A percentile compares a stretch with the other conserved stretches of the same genome.
Evolutionary conservation across 1,139 yeast genomes (phyloP).

Genomic region (Debaryomyces udenii): DNA sequence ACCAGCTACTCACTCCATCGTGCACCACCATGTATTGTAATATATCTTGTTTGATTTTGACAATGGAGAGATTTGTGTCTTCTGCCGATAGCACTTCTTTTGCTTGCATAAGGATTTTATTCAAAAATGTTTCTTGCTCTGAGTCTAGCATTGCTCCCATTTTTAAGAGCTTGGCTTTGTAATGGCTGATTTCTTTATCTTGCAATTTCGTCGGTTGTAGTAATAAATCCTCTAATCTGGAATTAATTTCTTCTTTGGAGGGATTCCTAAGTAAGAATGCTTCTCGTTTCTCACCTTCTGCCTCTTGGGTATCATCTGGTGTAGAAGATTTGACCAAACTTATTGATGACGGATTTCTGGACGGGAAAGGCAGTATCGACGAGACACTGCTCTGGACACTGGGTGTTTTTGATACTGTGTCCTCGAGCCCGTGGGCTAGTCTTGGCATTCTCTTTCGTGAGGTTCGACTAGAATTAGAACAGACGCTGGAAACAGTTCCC

Average conservation of each 20-base stretch:
- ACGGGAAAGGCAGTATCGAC: slow-evolving; percentile 2
- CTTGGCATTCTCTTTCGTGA: slow-evolving; percentile 15
- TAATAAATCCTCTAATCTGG: slow-evolving; percentile 3
- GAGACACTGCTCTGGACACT: slow-evolving; percentile 5
- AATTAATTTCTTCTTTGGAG: background rate
- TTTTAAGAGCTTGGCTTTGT: slow-evolving; percentile 3
- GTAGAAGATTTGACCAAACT: slow-evolving; percentile 3
- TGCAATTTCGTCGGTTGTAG: slow-evolving; percentile 4
- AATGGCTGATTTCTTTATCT: slow-evolving; percentile 5
- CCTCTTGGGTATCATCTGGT: background rate
- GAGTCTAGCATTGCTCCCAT: background rate
- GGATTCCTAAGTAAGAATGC: background rate
- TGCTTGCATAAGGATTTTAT: slow-evolving; percentile 13
- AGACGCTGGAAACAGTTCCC: slow-evolving; percentile 8
- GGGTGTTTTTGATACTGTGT: background rate
- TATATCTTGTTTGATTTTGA: slow-evolving; percentile 26
- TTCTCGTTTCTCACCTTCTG: background rate
- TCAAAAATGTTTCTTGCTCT: slow-evolving; percentile 23
- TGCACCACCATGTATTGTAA: slow-evolving; percentile 53
- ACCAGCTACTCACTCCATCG: slow-evolving; percentile 59
- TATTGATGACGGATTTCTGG: background rate
- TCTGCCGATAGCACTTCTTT: slow-evolving; percentile 12
- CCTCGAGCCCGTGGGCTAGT: slow-evolving; percentile 12
- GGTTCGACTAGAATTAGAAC: slow-evolving; percentile 8
- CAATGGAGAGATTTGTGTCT: slow-evolving; percentile 12